These are phyloP conservation scores for Penicillium salamii DNA, from an alignment of 495 filamentous ascomycete species.

Conservation along the genomic window DNA sequence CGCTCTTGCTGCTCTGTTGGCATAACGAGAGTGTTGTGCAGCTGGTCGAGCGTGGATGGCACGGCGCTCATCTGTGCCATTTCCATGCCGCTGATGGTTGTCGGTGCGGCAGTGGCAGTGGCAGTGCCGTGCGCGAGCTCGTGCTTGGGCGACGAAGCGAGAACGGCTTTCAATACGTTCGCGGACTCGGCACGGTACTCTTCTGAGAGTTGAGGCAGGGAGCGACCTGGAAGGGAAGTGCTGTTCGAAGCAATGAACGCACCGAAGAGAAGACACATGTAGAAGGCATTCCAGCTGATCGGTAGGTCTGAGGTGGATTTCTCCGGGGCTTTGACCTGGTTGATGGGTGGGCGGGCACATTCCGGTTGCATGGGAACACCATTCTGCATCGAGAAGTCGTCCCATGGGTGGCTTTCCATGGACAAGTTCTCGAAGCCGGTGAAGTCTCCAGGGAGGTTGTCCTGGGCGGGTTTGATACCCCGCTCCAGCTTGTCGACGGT, in stretches of 20 bases:
- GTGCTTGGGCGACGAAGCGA: constrained; percentile 57
- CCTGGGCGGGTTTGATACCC: constrained; percentile 56
- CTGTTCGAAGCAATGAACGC: constrained; percentile 93
- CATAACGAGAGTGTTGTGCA: constrained; percentile 69
- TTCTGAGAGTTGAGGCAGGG: constrained; percentile 82
- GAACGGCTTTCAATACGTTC: constrained; percentile 81
- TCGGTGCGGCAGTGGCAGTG: constrained; percentile 34
- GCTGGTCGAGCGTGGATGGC: constrained; percentile 67
- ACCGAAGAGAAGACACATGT: constrained; percentile 89
- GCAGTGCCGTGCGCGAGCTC: constrained; percentile 33
- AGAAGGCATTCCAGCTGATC: constrained; percentile 58
- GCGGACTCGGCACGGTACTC: constrained; percentile 92
- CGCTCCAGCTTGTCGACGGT: constrained; percentile 78
- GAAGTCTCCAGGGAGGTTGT: constrained; percentile 65
- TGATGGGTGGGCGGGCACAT: constrained; percentile 14
- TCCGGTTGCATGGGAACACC: constrained; percentile 38
- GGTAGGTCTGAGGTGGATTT: constrained; percentile 60
- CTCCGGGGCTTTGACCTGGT: constrained; percentile 54
- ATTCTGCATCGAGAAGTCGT: constrained; percentile 73
- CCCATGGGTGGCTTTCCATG: constrained; percentile 75
- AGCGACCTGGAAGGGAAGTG: constrained; percentile 52
- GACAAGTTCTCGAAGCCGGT: constrained; percentile 77
- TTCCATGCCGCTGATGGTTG: constrained; percentile 44
- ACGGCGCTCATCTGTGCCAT: constrained; percentile 54
- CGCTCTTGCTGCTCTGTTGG: constrained; percentile 83